Evolutionary conservation across 305 asterid genomes (phyloP), one percentile per base, ranked within the genome.

Genomic region (Fraxinus ornus): DNA sequence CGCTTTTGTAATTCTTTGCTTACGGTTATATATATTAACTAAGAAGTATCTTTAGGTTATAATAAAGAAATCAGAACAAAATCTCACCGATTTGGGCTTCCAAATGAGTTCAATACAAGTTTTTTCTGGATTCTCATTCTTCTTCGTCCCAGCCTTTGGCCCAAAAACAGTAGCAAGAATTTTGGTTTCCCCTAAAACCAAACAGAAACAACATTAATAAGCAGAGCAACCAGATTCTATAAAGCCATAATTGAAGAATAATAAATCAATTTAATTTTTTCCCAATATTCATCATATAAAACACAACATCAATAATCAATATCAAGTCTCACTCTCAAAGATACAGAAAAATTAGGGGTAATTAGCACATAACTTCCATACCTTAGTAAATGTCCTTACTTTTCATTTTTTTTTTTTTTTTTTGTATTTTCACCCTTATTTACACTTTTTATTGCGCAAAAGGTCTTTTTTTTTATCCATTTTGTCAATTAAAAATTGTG

Each of bases 101-200:
- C 97, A 94, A 83, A 90, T 85, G 86, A 95, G 93, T 84, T 95
- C 98, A 81, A 95, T 84, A 79, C 91, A 94, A 75, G 96, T 97
- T 87, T 90, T 95, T 82, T 94, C 99, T 0, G 99, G 97, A 79
- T 95, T 95, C 82, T 95, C 99, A 55, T 92, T 92, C 92, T 95
- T 95, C 88, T 88, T 94, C 2, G 98, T 93, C 85, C 98, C 99
- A 39, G 97, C 90, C 82, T 94, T 95, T 39, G 99, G 99, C 74
- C 99, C 99, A 81, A 83, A 95, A 84, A 95, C 98, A 32, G 97
- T 94, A 73, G 99, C 99, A 83, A 94, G 89, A 86, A 95, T 97
- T 89, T 88, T 93, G 19, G 99, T 94, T 81, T 92, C 96, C 77
- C 99, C 99, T 95, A 86, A 75, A 52, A 83, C 71, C 76, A 74